Evolutionary conservation across 352 stramenopile genomes (phyloP), one percentile per base, ranked within the genome.

Genomic region (Ophiocytium majus): DNA sequence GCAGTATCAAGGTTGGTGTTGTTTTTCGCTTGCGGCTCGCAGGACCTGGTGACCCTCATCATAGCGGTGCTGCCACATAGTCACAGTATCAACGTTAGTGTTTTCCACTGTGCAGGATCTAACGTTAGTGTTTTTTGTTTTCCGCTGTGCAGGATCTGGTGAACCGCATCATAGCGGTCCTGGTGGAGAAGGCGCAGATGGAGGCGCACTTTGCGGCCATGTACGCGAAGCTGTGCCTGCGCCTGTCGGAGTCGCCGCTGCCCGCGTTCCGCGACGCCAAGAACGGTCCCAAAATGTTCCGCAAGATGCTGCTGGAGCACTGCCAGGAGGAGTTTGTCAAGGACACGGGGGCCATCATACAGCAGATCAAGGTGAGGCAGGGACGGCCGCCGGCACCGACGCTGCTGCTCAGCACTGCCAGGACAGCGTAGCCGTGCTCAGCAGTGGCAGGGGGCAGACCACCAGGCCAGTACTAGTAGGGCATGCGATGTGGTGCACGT

Each of bases 191-290:
- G 91, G 95, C 96, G 1, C 96, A 98, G 89, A 94, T 94, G 89
- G 95, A 99, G 89, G 95, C 94, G 89, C 96, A 98, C 89, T 99
- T 99, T 88, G 93, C 93, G 19, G 93, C 93, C 33, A 98, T 99
- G 94, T 99, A 99, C 86, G 96, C 95, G 17, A 92, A 96, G 85
- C 90, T 99, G 5, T 98, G 95, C 85, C 91, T 92, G 9, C 97
- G 97, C 80, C 93, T 98, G 79, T 90, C 93, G 10, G 92, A 93
- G 81, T 95, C 94, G 43, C 92, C 93, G 50, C 94, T 96, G 91
- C 90, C 92, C 1, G 90, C 91, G 0, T 91, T 95, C 63, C 92
- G 93, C 34, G 83, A 83, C 36, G 91, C 92, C 34, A 91, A 89
- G 63, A 92, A 94, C 19, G 92, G 92, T 63, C 74, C 49, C 83